Conservation (phyloP, 371 early-diverging fungal genomes). For the Actinomortierella ambigua region DNA sequence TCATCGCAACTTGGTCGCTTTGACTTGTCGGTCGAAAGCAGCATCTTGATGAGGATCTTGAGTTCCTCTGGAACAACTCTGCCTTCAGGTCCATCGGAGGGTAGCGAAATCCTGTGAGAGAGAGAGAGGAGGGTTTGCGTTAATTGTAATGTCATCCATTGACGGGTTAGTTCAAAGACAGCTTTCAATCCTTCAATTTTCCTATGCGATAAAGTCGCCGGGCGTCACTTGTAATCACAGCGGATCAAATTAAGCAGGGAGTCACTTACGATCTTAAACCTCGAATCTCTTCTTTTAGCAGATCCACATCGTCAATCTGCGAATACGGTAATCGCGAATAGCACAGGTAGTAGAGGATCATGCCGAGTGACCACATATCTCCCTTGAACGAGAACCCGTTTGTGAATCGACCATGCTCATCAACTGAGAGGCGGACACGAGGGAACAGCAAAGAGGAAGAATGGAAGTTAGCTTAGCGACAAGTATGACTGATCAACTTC, state of each 20-base stretch:
- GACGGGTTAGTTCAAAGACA: background rate
- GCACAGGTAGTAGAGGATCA: constrained; percentile 90
- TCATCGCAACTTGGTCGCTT: constrained; percentile 72
- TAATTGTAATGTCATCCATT: background rate
- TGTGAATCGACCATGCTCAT: constrained; percentile 63
- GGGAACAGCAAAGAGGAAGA: no score
- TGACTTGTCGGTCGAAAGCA: constrained; percentile 62
- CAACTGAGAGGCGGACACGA: constrained; percentile 37
- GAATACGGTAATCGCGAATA: constrained; percentile 84
- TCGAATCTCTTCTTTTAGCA: constrained; percentile 79
- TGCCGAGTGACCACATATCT: constrained; percentile 96
- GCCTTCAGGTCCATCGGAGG: constrained; percentile 30
- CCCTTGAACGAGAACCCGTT: constrained; percentile 84
- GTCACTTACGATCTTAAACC: constrained; percentile 56
- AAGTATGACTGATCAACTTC: no score
- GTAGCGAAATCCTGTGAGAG: constrained; percentile 32
- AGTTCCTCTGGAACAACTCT: constrained; percentile 62
- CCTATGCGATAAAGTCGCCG: no score
- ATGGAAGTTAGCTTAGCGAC: no score
- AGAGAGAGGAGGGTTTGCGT: background rate
- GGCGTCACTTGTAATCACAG: no score
- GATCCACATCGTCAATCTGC: constrained; percentile 88
- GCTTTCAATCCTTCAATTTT: background rate
- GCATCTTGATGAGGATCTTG: constrained; percentile 60
- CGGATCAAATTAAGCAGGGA: constrained; percentile 24